A percentile compares a stretch with the other conserved stretches of the same genome.
phyloP scores from a whole-genome alignment of 805 yeast genomes.

The Zygosaccharomyces gambellarensis region DNA sequence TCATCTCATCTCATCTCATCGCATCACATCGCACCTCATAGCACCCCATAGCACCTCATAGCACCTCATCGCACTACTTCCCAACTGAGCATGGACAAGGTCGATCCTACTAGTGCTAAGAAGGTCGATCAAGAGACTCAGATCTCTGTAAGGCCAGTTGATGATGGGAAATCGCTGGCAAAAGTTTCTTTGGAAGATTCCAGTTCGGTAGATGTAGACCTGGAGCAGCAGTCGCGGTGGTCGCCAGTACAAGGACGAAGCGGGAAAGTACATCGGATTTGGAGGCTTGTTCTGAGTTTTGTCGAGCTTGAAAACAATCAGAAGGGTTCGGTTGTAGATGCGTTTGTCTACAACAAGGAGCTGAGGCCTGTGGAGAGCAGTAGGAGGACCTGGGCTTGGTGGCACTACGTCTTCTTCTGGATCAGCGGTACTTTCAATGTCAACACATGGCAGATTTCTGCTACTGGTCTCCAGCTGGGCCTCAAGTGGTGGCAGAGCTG shows the following conservation, averaged over 20 bases:
- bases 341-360: slow-evolving; percentile 70
- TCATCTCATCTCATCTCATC: not conserved
- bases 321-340: slow-evolving; percentile 8
- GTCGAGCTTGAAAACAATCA: slow-evolving; percentile 7
- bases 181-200: not conserved
- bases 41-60: not conserved
- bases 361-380: slow-evolving; percentile 70
- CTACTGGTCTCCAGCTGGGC: slow-evolving; percentile 76
- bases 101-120: not conserved
- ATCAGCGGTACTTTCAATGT: slow-evolving; percentile 85
- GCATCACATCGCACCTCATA: not conserved
- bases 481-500: slow-evolving; percentile 91
- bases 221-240: not conserved
- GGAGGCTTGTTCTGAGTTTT: slow-evolving; percentile 6
- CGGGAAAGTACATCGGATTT: not conserved
- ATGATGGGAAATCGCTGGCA: not conserved
- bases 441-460: slow-evolving; percentile 89
- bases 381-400: slow-evolving; percentile 82
- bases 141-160: not conserved
- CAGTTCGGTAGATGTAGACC: not conserved
- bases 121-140: not conserved
- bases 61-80: not conserved
- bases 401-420: slow-evolving; percentile 78
- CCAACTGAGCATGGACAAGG: not conserved
- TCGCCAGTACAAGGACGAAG: not conserved